Evolutionary conservation across 352 stramenopile genomes (phyloP).

Genomic region (Bremia lactucae): DNA sequence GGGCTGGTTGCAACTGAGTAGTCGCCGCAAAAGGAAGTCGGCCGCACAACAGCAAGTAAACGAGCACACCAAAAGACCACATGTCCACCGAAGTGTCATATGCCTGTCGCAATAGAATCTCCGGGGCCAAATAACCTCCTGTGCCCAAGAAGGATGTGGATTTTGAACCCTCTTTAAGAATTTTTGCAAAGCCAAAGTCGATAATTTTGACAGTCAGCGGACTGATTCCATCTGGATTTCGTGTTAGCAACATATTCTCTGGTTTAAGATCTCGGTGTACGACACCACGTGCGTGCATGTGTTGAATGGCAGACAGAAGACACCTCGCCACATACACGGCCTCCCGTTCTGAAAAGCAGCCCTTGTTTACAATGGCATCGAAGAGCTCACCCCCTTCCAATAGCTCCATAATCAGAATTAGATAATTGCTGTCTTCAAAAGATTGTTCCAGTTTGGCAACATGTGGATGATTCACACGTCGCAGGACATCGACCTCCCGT

Average conservation of each 20-base stretch:
- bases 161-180: constrained; percentile 42
- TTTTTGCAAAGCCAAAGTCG: constrained; percentile 97
- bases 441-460: constrained; percentile 57
- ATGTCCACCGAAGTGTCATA: constrained; percentile 94
- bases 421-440: constrained; percentile 58
- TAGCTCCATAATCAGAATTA: constrained; percentile 65
- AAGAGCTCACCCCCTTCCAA: constrained; percentile 76
- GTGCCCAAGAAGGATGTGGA: constrained; percentile 73
- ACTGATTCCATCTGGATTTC: constrained; percentile 5
- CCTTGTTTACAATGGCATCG: constrained; percentile 64
- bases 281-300: constrained; percentile 64
- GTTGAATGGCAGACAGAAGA: constrained; percentile 58
- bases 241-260: constrained; percentile 57
- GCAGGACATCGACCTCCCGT: constrained; percentile 55
- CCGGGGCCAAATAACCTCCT: constrained; percentile 92
- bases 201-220: constrained; percentile 92
- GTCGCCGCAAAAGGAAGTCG: constrained; percentile 71
- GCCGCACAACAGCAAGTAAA: constrained; percentile 94
- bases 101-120: constrained; percentile 93
- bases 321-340: constrained; percentile 37
- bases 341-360: constrained; percentile 43
- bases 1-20: constrained; percentile 43
- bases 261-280: constrained; percentile 69
- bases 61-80: constrained; percentile 94
- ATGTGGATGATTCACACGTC: constrained; percentile 47